Evolutionary conservation across 495 filamentous ascomycete genomes (phyloP).

Genomic region (Neurospora sp.): DNA sequence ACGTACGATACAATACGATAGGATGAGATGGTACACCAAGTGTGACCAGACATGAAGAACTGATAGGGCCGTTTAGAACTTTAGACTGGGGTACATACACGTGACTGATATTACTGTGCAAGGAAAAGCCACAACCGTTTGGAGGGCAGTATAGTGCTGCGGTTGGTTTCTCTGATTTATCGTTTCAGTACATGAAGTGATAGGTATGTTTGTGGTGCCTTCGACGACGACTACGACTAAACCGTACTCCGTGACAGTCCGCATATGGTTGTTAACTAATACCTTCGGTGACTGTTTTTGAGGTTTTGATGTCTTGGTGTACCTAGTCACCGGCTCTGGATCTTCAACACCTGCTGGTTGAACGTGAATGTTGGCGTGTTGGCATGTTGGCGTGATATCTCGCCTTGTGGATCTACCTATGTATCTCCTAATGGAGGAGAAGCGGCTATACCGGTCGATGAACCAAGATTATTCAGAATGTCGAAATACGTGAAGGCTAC

Average conservation of each 20-base stretch:
- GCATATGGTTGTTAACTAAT: not conserved
- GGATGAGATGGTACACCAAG: not conserved
- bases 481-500: not conserved
- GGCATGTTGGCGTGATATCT: not conserved
- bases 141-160: not conserved
- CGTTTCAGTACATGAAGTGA: not conserved
- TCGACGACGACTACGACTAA: not conserved
- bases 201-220: not conserved
- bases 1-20: not conserved
- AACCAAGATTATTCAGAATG: not conserved
- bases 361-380: not conserved
- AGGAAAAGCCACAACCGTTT: not conserved
- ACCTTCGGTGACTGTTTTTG: not conserved
- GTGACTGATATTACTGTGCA: not conserved
- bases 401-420: not conserved
- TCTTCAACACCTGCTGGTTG: not conserved
- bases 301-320: not conserved
- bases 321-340: not conserved
- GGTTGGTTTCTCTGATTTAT: not conserved
- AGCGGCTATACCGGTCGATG: not conserved
- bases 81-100: not conserved
- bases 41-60: not conserved
- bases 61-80: not conserved
- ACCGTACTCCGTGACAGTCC: not conserved
- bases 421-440: not conserved